Evolutionary conservation across 805 yeast species (phyloP).

Genomic region (Trichomonascus vanleenenianus): DNA sequence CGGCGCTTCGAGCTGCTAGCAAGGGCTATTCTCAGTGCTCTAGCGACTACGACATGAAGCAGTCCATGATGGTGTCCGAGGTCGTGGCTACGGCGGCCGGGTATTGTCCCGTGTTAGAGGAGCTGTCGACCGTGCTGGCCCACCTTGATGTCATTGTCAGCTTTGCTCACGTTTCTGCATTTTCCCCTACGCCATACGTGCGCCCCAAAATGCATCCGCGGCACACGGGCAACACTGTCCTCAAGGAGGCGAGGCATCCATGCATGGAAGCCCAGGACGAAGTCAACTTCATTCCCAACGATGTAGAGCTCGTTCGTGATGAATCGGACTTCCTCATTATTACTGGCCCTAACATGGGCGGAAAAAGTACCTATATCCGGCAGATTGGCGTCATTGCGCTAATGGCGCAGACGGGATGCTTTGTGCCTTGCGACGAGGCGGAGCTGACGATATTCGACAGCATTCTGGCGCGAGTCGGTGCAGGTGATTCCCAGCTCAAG

Average conservation of each 20-base stretch:
- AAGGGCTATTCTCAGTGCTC: constrained; percentile 50
- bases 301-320: constrained; percentile 55
- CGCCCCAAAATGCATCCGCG: constrained; percentile 63
- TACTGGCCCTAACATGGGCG: constrained; percentile 98
- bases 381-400: constrained; percentile 82
- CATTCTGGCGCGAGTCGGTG: constrained; percentile 94
- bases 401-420: constrained; percentile 86
- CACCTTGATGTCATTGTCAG: constrained; percentile 76
- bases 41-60: constrained; percentile 64
- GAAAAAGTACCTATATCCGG: constrained; percentile 87
- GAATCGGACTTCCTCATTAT: constrained; percentile 68
- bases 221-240: constrained; percentile 35
- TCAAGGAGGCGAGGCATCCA: constrained; percentile 86
- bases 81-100: constrained; percentile 75
- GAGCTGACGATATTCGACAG: constrained; percentile 84
- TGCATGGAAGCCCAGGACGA: constrained; percentile 91
- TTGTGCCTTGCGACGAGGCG: constrained; percentile 72
- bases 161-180: constrained; percentile 77
- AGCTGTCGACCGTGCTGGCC: constrained; percentile 55
- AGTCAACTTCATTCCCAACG: constrained; percentile 84
- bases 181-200: constrained; percentile 75
- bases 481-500: constrained; percentile 94
- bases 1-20: constrained; percentile 51
- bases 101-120: constrained; percentile 69
- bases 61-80: constrained; percentile 71